Percentiles rank a stretch among this genome's conserved stretches.
These are phyloP conservation scores for Dioszegia aurantiaca DNA, from an alignment of 768 basidiomycete genomes.

Conservation along the genomic window DNA sequence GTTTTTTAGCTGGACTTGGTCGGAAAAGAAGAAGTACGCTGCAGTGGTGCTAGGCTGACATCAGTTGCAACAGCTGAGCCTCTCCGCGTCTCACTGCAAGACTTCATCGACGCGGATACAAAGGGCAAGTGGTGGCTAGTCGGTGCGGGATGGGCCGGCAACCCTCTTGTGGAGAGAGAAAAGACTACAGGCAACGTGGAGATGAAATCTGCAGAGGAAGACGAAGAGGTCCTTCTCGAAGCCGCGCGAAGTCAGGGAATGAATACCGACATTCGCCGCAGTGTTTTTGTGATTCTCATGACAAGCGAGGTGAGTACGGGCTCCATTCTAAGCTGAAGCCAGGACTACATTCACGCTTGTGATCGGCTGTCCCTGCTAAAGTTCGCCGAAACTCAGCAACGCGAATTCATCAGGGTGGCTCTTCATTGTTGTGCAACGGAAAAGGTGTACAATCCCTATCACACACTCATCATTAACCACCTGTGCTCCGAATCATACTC, in stretches of 20 bases:
- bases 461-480: conserved; percentile 80
- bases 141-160: conserved; percentile 91
- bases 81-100: conserved; percentile 76
- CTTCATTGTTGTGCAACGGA: conserved; percentile 83
- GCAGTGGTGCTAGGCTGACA: neutral
- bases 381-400: conserved; percentile 82
- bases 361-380: conserved; percentile 80
- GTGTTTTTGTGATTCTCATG: conserved; percentile 91
- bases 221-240: conserved; percentile 59
- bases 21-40: conserved; percentile 68
- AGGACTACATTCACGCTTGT: conserved; percentile 97
- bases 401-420: conserved; percentile 88
- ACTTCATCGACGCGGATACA: conserved; percentile 75
- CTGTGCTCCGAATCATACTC: conserved; percentile 75
- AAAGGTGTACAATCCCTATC: conserved; percentile 90
- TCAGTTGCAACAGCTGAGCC: conserved; percentile 79
- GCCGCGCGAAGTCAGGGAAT: conserved; percentile 94
- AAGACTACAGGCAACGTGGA: conserved; percentile 31
- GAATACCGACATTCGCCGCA: conserved; percentile 92
- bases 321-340: neutral
- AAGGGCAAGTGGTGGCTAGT: conserved; percentile 99
- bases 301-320: conserved; percentile 72
- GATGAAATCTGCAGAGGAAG: conserved; percentile 37
- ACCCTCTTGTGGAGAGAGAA: conserved; percentile 71
- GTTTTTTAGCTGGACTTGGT: conserved; percentile 69